phyloP scores from a whole-genome alignment of 2,329 filamentous ascomycete genomes.

The Calonectria pteridis region DNA sequence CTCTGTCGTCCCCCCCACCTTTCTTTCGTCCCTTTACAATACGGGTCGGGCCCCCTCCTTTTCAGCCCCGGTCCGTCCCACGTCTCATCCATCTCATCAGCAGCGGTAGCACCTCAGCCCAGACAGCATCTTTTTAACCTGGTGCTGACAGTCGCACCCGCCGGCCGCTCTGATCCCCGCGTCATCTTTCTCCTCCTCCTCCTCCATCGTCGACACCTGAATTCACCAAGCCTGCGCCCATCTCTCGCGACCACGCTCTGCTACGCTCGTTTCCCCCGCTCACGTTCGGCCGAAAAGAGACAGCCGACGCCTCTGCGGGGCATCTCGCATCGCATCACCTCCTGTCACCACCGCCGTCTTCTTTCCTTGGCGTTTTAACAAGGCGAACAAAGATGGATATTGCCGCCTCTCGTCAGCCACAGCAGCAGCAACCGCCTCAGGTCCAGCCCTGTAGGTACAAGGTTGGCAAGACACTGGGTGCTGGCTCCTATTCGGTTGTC shows the following conservation, averaged over 20 bases:
- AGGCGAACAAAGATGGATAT: constrained; percentile 38
- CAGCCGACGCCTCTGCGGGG: constrained; percentile 25
- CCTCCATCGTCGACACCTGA: background rate
- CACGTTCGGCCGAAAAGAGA: background rate
- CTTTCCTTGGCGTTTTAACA: constrained; percentile 9
- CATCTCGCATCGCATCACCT: constrained; percentile 27
- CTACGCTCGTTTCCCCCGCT: background rate
- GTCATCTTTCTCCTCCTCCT: constrained; percentile 5
- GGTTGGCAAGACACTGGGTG: constrained; percentile 96
- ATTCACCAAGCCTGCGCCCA: background rate
- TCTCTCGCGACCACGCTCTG: background rate
- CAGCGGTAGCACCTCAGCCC: constrained; percentile 8
- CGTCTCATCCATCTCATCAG: constrained; percentile 14
- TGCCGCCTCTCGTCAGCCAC: constrained; percentile 43
- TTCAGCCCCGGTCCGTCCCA: constrained; percentile 14
- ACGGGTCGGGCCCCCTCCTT: background rate
- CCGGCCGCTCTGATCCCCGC: constrained; percentile 1
- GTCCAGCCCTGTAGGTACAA: constrained; percentile 98
- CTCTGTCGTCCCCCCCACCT: background rate
- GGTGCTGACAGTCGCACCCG: constrained; percentile 18
- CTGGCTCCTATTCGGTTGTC: constrained; percentile 97
- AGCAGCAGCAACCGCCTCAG: constrained; percentile 60
- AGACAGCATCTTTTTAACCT: constrained; percentile 12
- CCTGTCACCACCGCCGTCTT: constrained; percentile 24
- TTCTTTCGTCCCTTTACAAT: constrained; percentile 12